Base-by-base conservation (phyloP, 805 yeast genomes). In the Zygosaccharomyces lentus region DNA sequence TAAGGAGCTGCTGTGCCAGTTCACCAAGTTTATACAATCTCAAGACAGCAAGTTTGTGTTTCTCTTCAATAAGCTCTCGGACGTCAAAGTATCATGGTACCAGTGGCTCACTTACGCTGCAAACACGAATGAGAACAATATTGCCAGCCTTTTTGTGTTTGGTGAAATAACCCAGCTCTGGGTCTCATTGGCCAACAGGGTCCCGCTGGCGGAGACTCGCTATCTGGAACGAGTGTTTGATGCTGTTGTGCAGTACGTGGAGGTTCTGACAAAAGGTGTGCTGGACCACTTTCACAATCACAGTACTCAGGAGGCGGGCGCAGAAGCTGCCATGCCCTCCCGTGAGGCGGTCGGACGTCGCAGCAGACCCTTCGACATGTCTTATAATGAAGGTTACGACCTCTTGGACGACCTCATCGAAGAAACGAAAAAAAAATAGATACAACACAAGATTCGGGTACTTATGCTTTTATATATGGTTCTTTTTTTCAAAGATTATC, bases 391-490 rank as follows among this genome's bases (percentile, higher is more conserved):
- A 37, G 59, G 51, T 12, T 55, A 55, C 42, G 59, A 55, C 36
- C 37, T 55, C 31, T 32, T 55, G 36, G 57, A 55, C 12, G 59
- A 55, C 37, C 34, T 55, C 12, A 39, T 55, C 34, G 43, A 42
- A n/a, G 59, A 55, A 27, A 26, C 49, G 15, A 46, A 37, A 30
- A 39, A 30, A 32, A 36, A 39, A 35, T 42, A 40, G 43, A 40
- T 27, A 23, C 24, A 37, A 17, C 9, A 30, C 30, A 23, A 2
- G 41, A 24, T n/a, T 24, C 6, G n/a, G 27, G 27, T 37, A 25
- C 27, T 24, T 25, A 37, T 9, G 21, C n/a, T 26, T 25, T 25
- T 36, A 24, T 9, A 23, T 24, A 16, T 15, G 29, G 16, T 37
- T 37, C 40, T n/a, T 24, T 9, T 25, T 36, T 19, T 37, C 9